A percentile compares a stretch with the other conserved stretches of the same genome.
Conservation (phyloP, 2,329 filamentous ascomycete genomes). For the Aureobasidium sp. region DNA sequence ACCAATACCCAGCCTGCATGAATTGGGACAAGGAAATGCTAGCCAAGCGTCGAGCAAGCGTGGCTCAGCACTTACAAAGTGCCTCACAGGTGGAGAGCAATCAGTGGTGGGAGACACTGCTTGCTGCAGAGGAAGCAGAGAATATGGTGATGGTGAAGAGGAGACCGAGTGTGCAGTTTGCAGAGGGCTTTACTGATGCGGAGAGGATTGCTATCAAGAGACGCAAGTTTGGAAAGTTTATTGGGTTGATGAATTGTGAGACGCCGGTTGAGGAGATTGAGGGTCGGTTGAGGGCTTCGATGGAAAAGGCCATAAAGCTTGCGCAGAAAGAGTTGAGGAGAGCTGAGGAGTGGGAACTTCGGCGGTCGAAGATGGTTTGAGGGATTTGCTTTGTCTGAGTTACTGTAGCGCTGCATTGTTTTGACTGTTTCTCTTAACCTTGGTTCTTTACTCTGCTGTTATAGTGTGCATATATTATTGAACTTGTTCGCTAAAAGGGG, state of each 20-base stretch:
- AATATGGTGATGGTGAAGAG: neutral
- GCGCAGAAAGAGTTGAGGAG: slow-evolving; percentile 24
- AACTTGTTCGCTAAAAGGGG: neutral
- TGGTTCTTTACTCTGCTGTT: neutral
- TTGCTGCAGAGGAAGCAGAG: neutral
- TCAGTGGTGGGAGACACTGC: neutral
- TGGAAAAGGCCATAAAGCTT: slow-evolving; percentile 24
- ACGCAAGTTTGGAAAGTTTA: slow-evolving; percentile 63
- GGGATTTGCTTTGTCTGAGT: neutral
- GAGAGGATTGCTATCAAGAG: slow-evolving; percentile 49
- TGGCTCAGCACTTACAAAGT: neutral
- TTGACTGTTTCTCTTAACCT: neutral
- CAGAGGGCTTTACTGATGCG: slow-evolving; percentile 25
- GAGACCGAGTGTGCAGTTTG: neutral
- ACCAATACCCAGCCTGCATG: slow-evolving; percentile 61
- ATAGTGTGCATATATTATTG: neutral
- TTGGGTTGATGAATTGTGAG: slow-evolving; percentile 58
- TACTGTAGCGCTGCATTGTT: neutral
- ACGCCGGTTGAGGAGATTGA: slow-evolving; percentile 42
- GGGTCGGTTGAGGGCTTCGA: slow-evolving; percentile 28
- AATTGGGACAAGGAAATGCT: slow-evolving; percentile 39
- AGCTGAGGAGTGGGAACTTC: slow-evolving; percentile 26
- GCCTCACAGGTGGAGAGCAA: neutral
- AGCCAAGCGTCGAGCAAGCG: neutral
- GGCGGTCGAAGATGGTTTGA: slow-evolving; percentile 24